Percentiles rank a stretch among this genome's conserved stretches.
Conservation (phyloP, 352 stramenopile genomes). For the Phytopythium sindhum region DNA sequence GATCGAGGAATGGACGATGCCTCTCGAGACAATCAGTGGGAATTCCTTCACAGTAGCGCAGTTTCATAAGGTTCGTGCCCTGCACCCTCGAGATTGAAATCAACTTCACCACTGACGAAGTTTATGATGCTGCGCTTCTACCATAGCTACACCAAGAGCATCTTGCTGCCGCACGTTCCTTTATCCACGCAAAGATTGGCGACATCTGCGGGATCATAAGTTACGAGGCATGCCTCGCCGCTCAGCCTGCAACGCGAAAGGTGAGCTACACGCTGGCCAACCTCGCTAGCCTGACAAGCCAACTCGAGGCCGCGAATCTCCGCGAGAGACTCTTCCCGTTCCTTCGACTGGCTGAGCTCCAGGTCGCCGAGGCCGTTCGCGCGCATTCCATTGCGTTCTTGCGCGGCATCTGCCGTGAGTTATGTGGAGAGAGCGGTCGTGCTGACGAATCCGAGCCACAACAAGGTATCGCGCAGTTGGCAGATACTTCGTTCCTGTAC, state of each 20-base stretch:
- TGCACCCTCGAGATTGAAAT: neutral
- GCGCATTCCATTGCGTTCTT: slow-evolving; percentile 14
- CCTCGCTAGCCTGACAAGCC: slow-evolving; percentile 16
- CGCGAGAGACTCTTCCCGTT: slow-evolving; percentile 57
- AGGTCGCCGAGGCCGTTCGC: slow-evolving; percentile 41
- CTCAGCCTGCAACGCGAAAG: neutral
- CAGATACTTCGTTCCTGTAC: neutral
- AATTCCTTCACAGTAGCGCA: slow-evolving; percentile 6
- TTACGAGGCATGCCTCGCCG: slow-evolving; percentile 15
- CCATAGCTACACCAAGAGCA: slow-evolving; percentile 17
- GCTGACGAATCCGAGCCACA: neutral
- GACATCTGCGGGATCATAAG: slow-evolving; percentile 21
- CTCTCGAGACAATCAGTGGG: neutral
- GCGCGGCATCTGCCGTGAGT: neutral
- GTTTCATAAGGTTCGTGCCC: slow-evolving; percentile 5
- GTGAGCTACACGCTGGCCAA: slow-evolving; percentile 15
- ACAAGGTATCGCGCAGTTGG: neutral
- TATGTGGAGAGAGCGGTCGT: neutral
- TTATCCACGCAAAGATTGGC: slow-evolving; percentile 15
- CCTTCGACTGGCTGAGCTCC: slow-evolving; percentile 41
- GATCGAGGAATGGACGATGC: slow-evolving; percentile 12
- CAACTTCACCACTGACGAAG: neutral
- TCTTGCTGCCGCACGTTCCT: slow-evolving; percentile 10
- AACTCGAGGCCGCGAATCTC: slow-evolving; percentile 27
- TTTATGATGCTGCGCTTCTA: neutral